Base-by-base conservation (phyloP, 208 protist species). In the Trypanosoma mega region DNA sequence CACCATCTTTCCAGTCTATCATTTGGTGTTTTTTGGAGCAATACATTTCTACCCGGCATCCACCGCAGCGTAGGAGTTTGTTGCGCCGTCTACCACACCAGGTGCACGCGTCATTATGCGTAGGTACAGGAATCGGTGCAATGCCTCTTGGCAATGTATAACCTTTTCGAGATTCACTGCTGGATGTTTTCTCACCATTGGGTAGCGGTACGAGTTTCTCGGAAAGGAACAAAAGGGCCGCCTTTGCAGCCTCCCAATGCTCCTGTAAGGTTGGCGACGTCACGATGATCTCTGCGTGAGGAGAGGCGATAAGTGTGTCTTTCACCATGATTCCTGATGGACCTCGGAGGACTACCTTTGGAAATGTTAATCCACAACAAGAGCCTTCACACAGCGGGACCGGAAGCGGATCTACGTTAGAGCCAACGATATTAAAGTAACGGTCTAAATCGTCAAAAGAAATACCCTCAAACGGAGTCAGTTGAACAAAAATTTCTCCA, bases 1-100 rank as follows among this genome's bases (percentile, higher is more conserved):
- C 68, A 39, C 39, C 56, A 16, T n/a, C 36, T 47, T 79, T 90
- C 85, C 88, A 94, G 59, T 87, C 85, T 47, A 84, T 60, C 55
- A 61, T 70, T 67, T 92, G 88, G 45, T 94, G 85, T 4, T 72
- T 68, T 52, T 75, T 79, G 57, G 78, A 76, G 73, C 88, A 94
- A 57, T 94, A 94, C 70, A 65, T 67, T 7, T 88, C 80, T 1
- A 81, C 71, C 33, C 76, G 77, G 60, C 88, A 94, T 9, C 69
- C 72, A 33, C 82, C 68, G 53, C 88, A 94, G 27, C 82, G 82
- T 49, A 82, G 57, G 31, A 92, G 71, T 66, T 59, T 68, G 64
- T 87, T 62, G 5, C 82, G 78, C 20, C 71, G 52, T 9, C 87
- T 80, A 14, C 66, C 66, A 64, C 87, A 93, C 83, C 78, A 93